Conservation (phyloP, 768 basidiomycete genomes). For the Albatrellus ellisii region DNA sequence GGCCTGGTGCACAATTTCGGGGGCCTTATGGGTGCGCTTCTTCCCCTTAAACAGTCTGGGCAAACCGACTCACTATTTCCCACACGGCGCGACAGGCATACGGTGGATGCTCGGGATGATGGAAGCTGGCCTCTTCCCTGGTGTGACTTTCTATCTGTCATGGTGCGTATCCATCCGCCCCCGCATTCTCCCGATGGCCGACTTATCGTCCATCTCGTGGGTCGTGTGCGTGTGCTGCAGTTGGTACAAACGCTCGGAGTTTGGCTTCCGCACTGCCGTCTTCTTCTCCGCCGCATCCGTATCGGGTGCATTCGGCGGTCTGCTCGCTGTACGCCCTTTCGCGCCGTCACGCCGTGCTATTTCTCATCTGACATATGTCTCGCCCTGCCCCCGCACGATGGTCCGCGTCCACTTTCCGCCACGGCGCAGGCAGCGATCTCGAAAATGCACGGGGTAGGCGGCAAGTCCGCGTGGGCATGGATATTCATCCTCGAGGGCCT, state of each 20-base stretch:
- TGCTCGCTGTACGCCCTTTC: constrained; percentile 40
- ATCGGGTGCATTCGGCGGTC: constrained; percentile 71
- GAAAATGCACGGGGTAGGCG: constrained; percentile 58
- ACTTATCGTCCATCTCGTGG: not conserved
- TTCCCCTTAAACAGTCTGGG: not conserved
- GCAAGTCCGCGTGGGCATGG: constrained; percentile 56
- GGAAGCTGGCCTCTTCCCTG: constrained; percentile 43
- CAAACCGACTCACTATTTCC: not conserved
- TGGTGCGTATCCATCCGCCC: constrained; percentile 31
- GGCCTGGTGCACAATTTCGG: constrained; percentile 55
- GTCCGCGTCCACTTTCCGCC: not conserved
- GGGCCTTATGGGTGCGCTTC: constrained; percentile 45
- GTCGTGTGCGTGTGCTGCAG: constrained; percentile 16
- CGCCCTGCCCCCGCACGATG: not conserved
- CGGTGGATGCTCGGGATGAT: constrained; percentile 62
- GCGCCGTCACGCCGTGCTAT: too few relatives aligned
- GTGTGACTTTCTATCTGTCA: constrained; percentile 62
- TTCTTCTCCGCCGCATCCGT: constrained; percentile 57
- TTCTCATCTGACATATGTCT: not conserved
- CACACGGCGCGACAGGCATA: constrained; percentile 31
- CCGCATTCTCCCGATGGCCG: not conserved
- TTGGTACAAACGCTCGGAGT: constrained; percentile 67
- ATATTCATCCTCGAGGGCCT: constrained; percentile 70
- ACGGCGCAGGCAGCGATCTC: constrained; percentile 39
- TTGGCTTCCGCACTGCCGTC: constrained; percentile 38